These are phyloP conservation scores for Aspergillus pseudonomiae DNA, from an alignment of 2,329 filamentous ascomycete genomes.

Conservation along the genomic window DNA sequence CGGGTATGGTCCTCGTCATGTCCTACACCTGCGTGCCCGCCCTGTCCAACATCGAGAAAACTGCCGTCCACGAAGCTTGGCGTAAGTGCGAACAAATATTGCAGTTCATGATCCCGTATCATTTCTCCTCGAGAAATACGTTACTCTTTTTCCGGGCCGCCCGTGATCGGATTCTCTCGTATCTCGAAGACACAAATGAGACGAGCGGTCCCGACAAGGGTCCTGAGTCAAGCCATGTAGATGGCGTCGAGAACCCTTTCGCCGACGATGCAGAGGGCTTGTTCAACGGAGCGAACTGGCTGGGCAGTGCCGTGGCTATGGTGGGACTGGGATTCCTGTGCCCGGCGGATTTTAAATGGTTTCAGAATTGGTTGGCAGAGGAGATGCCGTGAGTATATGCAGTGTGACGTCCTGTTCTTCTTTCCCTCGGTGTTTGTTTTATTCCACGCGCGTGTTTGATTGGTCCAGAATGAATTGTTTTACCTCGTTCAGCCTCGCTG, in stretches of 20 bases:
- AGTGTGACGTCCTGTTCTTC: not conserved
- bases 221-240: not conserved
- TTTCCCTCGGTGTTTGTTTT: not conserved
- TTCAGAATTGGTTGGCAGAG: constrained; percentile 1
- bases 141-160: constrained; percentile 31
- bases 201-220: not conserved
- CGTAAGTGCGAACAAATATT: constrained; percentile 32
- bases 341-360: constrained; percentile 5
- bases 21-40: constrained; percentile 29
- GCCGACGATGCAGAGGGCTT: not conserved
- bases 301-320: constrained; percentile 2
- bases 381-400: not conserved
- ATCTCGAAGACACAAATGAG: not conserved
- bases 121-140: constrained; percentile 33
- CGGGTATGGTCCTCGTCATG: constrained; percentile 37
- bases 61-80: constrained; percentile 28
- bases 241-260: not conserved
- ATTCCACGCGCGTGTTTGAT: not conserved
- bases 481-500: not conserved
- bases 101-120: constrained; percentile 31
- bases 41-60: constrained; percentile 21
- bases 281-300: not conserved
- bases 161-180: constrained; percentile 6
- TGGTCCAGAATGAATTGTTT: not conserved
- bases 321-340: not conserved